Evolutionary conservation across 768 basidiomycete species (phyloP).

Genomic region (Dentipellis sp.): DNA sequence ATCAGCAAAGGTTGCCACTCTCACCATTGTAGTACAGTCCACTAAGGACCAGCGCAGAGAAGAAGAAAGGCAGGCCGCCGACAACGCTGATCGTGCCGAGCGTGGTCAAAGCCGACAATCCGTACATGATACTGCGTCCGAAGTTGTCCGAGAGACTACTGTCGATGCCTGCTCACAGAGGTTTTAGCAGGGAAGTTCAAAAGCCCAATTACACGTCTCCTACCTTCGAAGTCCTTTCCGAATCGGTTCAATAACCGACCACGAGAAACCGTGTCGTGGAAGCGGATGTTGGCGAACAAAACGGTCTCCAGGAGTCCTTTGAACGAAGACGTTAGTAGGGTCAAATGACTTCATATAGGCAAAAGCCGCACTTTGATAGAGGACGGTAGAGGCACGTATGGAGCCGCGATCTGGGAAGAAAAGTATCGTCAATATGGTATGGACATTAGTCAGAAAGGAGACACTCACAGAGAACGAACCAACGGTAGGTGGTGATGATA

Average conservation of each 20-base stretch:
- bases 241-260: constrained; percentile 78
- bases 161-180: constrained; percentile 53
- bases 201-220: not conserved
- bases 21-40: constrained; percentile 64
- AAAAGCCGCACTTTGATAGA: constrained; percentile 53
- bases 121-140: constrained; percentile 67
- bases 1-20: constrained; percentile 11
- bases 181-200: not conserved
- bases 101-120: constrained; percentile 61
- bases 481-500: constrained; percentile 51
- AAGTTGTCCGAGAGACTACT: constrained; percentile 80
- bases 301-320: constrained; percentile 64
- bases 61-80: constrained; percentile 68
- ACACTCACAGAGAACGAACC: constrained; percentile 61
- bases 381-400: constrained; percentile 68
- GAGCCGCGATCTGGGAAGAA: constrained; percentile 51
- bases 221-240: constrained; percentile 85
- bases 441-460: not conserved
- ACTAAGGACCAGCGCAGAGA: constrained; percentile 48
- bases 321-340: constrained; percentile 1
- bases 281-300: constrained; percentile 81
- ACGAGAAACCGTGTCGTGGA: constrained; percentile 87
- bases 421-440: constrained; percentile 5
- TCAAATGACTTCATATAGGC: not conserved
- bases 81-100: constrained; percentile 67